These are phyloP conservation scores for Lachnellula hyalina DNA, from an alignment of 2,329 filamentous ascomycete species.

Conservation along the genomic window DNA sequence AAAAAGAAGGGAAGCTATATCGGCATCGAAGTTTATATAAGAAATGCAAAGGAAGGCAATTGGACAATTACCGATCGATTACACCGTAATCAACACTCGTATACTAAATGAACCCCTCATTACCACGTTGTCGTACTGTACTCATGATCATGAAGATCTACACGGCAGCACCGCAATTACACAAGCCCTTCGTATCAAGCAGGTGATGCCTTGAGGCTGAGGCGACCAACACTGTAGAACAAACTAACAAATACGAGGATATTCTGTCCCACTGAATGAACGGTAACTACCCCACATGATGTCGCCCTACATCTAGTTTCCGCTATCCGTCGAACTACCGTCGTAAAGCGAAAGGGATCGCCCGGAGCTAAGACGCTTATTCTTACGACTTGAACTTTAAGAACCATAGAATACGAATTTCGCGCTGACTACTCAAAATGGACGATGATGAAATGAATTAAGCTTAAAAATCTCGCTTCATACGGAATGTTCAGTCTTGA, in stretches of 20 bases:
- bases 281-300: neutral
- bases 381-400: too few relatives aligned
- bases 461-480: too few relatives aligned
- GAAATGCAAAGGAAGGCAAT: neutral
- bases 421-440: too few relatives aligned
- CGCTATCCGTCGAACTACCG: neutral
- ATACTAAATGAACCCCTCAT: neutral
- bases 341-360: neutral
- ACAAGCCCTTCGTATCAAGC: neutral
- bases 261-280: neutral
- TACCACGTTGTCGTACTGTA: neutral
- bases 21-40: neutral
- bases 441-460: too few relatives aligned
- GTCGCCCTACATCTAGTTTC: neutral
- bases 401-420: too few relatives aligned
- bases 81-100: neutral
- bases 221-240: neutral
- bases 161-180: neutral
- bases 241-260: neutral
- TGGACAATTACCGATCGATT: neutral
- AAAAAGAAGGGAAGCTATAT: neutral
- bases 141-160: neutral
- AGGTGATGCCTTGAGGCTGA: neutral
- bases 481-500: too few relatives aligned
- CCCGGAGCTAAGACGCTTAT: neutral